phyloP scores from a whole-genome alignment of 2,329 filamentous ascomycete species.

The Lachnellula hyalina region DNA sequence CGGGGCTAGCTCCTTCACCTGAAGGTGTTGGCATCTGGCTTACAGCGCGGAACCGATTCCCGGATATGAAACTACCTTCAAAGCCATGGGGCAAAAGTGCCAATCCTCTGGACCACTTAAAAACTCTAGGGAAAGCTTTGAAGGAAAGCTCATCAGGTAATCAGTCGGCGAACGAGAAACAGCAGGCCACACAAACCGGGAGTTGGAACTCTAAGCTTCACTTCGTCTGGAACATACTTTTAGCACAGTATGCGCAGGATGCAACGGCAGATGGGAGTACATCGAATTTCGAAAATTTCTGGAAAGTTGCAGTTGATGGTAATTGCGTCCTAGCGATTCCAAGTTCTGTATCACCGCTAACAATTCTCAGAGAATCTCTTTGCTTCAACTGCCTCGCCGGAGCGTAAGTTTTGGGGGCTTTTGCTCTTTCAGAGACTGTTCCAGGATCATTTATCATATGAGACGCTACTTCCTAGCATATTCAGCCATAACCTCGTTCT shows the following conservation, averaged over 20 bases:
- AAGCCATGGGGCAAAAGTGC: slow-evolving; percentile 65
- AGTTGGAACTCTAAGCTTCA: slow-evolving; percentile 76
- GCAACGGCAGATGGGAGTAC: slow-evolving; percentile 26
- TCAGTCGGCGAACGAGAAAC: slow-evolving; percentile 23
- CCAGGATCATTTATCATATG: slow-evolving; percentile 43
- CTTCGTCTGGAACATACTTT: slow-evolving; percentile 80
- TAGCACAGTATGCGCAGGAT: slow-evolving; percentile 47
- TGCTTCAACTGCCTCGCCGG: slow-evolving; percentile 72
- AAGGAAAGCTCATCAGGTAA: slow-evolving; percentile 63
- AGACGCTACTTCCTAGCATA: slow-evolving; percentile 49
- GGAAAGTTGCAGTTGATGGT: slow-evolving; percentile 84
- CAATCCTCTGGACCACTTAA: slow-evolving; percentile 69
- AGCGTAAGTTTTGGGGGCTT: slow-evolving; percentile 89
- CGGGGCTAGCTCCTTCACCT: slow-evolving; percentile 70
- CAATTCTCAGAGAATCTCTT: slow-evolving; percentile 67
- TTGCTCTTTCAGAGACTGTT: slow-evolving; percentile 78
- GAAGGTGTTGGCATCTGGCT: slow-evolving; percentile 92
- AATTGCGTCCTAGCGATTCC: slow-evolving; percentile 33
- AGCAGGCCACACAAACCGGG: slow-evolving; percentile 46
- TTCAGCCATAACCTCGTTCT: slow-evolving; percentile 82
- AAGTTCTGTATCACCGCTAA: slow-evolving; percentile 8
- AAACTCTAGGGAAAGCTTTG: slow-evolving; percentile 67
- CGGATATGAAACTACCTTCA: slow-evolving; percentile 57
- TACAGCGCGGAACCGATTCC: slow-evolving; percentile 58
- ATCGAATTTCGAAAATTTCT: slow-evolving; percentile 66